Percentiles rank a stretch among this genome's conserved stretches.
These are phyloP conservation scores for Yamadazyma phyllophila DNA, from an alignment of 805 yeast genomes.

Conservation along the genomic window DNA sequence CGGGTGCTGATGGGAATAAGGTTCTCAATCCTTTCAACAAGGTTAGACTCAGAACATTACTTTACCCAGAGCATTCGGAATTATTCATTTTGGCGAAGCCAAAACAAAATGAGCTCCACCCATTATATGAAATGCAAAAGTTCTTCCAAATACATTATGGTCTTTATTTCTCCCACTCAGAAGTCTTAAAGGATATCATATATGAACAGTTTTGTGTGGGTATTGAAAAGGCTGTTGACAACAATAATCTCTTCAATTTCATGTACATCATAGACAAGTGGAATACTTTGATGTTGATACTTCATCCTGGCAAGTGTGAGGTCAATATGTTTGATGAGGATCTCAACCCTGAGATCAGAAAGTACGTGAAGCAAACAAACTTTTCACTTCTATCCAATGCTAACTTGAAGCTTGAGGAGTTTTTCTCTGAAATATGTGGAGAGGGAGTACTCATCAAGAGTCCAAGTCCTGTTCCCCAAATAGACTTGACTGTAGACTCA, in stretches of 20 bases:
- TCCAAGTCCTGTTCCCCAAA: not conserved
- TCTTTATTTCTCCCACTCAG: conserved; percentile 40
- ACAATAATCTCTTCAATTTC: conserved; percentile 33
- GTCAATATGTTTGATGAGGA: conserved; percentile 12
- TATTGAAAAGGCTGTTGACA: conserved; percentile 29
- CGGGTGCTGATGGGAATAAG: conserved; percentile 12
- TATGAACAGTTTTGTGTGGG: conserved; percentile 31
- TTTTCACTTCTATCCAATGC: not conserved
- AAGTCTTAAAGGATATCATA: conserved; percentile 27
- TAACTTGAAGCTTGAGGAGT: conserved; percentile 2
- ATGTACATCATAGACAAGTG: conserved; percentile 40
- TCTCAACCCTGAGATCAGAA: conserved; percentile 23
- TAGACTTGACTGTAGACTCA: not conserved
- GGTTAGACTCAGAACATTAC: conserved; percentile 31
- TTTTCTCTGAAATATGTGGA: conserved; percentile 5
- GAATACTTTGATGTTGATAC: conserved; percentile 38
- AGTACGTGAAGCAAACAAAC: conserved; percentile 7
- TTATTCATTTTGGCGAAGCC: conserved; percentile 48
- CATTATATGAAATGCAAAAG: conserved; percentile 59
- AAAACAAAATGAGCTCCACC: conserved; percentile 57
- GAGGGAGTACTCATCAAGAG: not conserved
- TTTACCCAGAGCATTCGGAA: conserved; percentile 49
- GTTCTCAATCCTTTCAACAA: conserved; percentile 28
- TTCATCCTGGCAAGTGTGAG: conserved; percentile 25
- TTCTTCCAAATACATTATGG: conserved; percentile 40